Base-by-base conservation (phyloP, 306 rosid genomes). In the Morella rubra region DNA sequence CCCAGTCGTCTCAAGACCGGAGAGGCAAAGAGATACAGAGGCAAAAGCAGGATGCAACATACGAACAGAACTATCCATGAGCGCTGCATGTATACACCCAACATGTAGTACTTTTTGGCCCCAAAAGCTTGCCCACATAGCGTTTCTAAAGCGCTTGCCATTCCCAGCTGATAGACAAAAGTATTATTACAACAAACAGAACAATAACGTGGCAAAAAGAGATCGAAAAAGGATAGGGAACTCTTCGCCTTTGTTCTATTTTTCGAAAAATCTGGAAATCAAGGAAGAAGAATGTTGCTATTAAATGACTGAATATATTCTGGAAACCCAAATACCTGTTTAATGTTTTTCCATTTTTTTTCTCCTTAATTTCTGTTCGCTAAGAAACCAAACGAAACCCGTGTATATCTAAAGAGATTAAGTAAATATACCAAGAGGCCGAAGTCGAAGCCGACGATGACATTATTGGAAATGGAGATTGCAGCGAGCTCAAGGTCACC, bases 51-150 rank as follows among this genome's bases (percentile, higher is more conserved):
- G 27, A 91, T 55, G 14, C 93, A 87, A 14, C 94, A 90, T 0
- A 83, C 2, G 52, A 79, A 85, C 6, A 91, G 81, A 44, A 91
- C 90, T 16, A 91, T 86, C 98, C 98, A 91, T 0, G 94, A 91
- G 1, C 98, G 86, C 77, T 94, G 98, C 90, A 94, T 84, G 79
- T 94, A 94, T 1, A 91, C 79, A 0, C 98, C 98, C 70, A 93
- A 73, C 96, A 91, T 91, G 85, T 87, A 55, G 66, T 85, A 82
- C 58, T 91, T 85, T 82, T 90, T 89, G 0, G 96, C 97, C 5
- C 98, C 98, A 49, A 11, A 94, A 0, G 98, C 98, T 81, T 94
- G 97, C 44, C 98, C 97, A 2, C 97, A 93, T 0, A 91, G 86
- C 0, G 96, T 93, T 76, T 93, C 94, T 7, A 93, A 77, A 0